Base-by-base conservation (phyloP, 768 basidiomycete species). In the Podaxis sp. region DNA sequence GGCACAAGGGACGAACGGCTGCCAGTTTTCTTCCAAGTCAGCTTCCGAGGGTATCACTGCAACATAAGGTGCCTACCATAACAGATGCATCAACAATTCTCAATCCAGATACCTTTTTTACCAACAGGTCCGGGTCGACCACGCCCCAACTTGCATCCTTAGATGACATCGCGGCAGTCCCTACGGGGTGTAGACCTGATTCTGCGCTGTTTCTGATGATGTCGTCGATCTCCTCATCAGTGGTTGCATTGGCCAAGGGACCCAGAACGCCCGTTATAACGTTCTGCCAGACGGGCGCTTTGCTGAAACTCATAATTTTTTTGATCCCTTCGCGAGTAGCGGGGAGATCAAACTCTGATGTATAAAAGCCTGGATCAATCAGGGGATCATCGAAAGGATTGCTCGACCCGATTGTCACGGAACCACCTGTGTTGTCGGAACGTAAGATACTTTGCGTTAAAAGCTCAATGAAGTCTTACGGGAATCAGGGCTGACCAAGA, bases 11-110 rank as follows among this genome's bases (percentile, higher is more conserved):
- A 67, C 60, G 28, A 33, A 65, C 8, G 66, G 66, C 66, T 67
- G 36, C 24, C 7, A 10, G 2, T 26, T 13, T 22, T 10, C 11
- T 28, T 33, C 33, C 30, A 3, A 53, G 49, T 41, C 36, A 22
- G n/a, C 44, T 20, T 20, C 17, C 5, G 1, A 13, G 48, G 38
- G 4, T 58, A 51, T 24, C 10, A 10, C 20, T 17, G 5, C 26
- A 10, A 10, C 3, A 6, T 13, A 15, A 46, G 30, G 38, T 41
- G 64, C 75, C 58, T 59, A 76, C 78, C 61, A 75, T 62, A 62
- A 72, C 69, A 17, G 76, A 76, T 4, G 74, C 75, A 68, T 80
- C 77, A 13, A 80, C 76, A 22, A 80, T 67, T 1, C 79, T 69
- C 58, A 80, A 56, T 8, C 75, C 78, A 1, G 52, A 55, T 1